Evolutionary conservation across 495 filamentous ascomycete genomes (phyloP), one percentile per base, ranked within the genome.

Genomic region (Trichoderma virens): DNA sequence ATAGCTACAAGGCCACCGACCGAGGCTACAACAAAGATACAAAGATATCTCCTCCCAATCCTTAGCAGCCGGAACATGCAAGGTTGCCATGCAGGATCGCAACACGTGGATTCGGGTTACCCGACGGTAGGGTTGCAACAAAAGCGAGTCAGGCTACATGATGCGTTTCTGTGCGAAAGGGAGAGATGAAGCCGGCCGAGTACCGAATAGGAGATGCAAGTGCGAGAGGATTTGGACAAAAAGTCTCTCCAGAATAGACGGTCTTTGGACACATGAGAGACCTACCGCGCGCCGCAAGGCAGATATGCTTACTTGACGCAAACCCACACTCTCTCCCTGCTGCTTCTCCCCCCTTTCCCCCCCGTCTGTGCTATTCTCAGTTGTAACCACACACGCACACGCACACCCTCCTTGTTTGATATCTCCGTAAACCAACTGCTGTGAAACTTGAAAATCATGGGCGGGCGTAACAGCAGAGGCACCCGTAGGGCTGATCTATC

Each of bases 101-200:
- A 13, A 56, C 51, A 56, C 51, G 51, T 56, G 51, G 51, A 56
- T 28, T 45, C n/a, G 27, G 51, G 51, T 56, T 56, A 56, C 51
- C 51, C 13, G 28, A 56, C 23, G 51, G 51, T 28, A 30, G 23
- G 27, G 7, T 27, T 56, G 27, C 51, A 56, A 9, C 27, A 56
- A n/a, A n/a, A 28, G 51, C 51, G 51, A 56, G 51, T 56, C 51
- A 56, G 4, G 51, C 51, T 56, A 27, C 25, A 30, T 47, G 1
- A 47, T n/a, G 16, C 7, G n/a, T 20, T 8, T 20, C 8, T 45
- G 0, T 20, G 3, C n/a, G 43, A 23, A 23, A 0, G n/a, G n/a
- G 16, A 47, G n/a, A 18, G 4, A 23, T 20, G 16, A 20, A 47
- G 43, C 43, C 16, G 43, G n/a, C n/a, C 43, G 43, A 25, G 18